phyloP scores from a whole-genome alignment of 768 basidiomycete genomes.

The Suillus decipiens region DNA sequence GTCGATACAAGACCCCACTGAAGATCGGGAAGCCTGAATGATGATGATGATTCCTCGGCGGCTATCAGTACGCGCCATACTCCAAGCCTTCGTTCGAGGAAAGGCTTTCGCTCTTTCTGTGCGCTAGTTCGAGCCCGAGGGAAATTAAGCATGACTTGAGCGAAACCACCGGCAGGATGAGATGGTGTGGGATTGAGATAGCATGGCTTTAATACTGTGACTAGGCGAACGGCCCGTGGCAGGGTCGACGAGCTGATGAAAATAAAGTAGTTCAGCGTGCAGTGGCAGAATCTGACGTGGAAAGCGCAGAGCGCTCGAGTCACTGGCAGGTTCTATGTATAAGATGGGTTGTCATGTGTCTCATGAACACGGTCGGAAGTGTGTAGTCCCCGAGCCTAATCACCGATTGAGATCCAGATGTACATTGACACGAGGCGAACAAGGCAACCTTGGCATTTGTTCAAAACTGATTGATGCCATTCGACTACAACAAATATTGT shows the following conservation, averaged over 20 bases:
- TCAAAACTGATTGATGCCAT: too few relatives aligned
- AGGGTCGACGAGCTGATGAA: neutral
- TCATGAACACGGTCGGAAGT: neutral
- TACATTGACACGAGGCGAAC: too few relatives aligned
- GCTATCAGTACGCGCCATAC: too few relatives aligned
- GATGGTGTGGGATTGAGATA: neutral
- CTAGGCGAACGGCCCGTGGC: neutral
- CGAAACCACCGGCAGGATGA: neutral
- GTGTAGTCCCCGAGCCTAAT: neutral
- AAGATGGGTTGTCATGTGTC: neutral
- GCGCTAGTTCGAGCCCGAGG: neutral
- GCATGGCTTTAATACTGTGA: conserved; percentile 1
- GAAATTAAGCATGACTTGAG: neutral
- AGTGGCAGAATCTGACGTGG: neutral
- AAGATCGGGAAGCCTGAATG: too few relatives aligned
- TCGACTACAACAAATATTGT: too few relatives aligned
- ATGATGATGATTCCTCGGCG: too few relatives aligned
- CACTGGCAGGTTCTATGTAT: too few relatives aligned
- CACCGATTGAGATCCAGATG: neutral
- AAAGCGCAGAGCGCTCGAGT: too few relatives aligned
- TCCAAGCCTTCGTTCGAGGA: conserved; percentile 21
- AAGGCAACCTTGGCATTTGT: too few relatives aligned
- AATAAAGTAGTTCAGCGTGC: neutral
- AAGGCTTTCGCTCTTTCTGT: conserved; percentile 3
- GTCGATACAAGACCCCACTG: too few relatives aligned